Conservation (phyloP, 2,329 filamentous ascomycete species). For the Trichoderma asperellum region DNA sequence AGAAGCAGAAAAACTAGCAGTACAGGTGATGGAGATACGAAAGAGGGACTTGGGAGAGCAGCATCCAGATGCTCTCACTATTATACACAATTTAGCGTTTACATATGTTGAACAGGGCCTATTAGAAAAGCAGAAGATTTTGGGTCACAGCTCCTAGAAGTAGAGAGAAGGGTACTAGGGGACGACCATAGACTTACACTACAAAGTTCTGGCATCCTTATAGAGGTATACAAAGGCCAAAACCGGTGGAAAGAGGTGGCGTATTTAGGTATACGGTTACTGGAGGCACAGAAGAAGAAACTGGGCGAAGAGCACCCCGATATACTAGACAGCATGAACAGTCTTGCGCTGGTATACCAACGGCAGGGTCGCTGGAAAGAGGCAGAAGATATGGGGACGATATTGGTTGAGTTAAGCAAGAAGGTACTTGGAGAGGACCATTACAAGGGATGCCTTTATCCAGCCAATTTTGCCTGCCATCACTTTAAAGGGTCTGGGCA, state of each 20-base stretch:
- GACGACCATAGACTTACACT: not conserved
- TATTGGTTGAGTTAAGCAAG: not conserved
- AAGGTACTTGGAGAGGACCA: not conserved
- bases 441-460: not conserved
- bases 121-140: constrained; percentile 4
- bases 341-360: not conserved
- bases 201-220: not conserved
- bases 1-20: constrained; percentile 9
- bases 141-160: not conserved
- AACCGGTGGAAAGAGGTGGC: constrained; percentile 33
- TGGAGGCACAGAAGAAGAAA: not conserved
- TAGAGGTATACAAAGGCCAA: not conserved
- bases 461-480: not conserved
- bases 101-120: not conserved
- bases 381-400: not conserved
- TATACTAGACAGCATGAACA: not conserved
- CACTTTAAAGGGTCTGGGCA: not conserved
- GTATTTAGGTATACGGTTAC: constrained; percentile 13
- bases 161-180: not conserved
- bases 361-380: not conserved
- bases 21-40: not conserved
- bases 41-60: not conserved
- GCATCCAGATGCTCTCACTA: not conserved
- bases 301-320: not conserved
- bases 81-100: not conserved